Percentiles rank a stretch among this genome's conserved stretches.
Evolutionary conservation across 768 basidiomycete species (phyloP).

Genomic region (Mycena amicta): DNA sequence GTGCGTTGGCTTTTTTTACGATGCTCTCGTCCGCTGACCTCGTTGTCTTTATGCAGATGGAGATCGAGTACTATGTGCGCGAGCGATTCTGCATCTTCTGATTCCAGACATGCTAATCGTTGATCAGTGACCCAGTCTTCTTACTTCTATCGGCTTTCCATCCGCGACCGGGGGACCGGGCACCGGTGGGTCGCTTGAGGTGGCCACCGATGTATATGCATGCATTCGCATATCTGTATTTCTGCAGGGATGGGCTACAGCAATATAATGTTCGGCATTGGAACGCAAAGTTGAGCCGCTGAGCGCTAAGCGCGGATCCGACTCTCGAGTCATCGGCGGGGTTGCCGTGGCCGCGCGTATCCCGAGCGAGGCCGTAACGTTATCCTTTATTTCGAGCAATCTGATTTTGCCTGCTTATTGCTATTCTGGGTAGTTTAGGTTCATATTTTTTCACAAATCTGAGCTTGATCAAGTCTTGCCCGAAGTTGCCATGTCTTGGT

Average conservation of each 20-base stretch:
- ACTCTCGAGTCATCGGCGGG: background rate
- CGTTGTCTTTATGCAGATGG: conserved; percentile 50
- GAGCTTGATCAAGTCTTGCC: no score
- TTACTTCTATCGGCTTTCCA: no score
- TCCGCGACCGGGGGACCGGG: no score
- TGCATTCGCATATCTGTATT: background rate
- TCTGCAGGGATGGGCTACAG: background rate
- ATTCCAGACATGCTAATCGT: conserved; percentile 6
- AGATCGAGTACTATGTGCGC: conserved; percentile 93
- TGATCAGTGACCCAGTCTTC: conserved; percentile 24
- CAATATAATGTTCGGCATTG: background rate
- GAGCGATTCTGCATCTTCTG: conserved; percentile 16
- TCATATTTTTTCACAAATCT: no score
- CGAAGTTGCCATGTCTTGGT: background rate
- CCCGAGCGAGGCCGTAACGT: background rate
- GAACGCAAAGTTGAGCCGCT: no score
- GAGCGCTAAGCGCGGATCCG: background rate
- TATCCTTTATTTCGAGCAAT: background rate
- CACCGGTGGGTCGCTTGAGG: no score
- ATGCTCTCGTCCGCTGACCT: conserved; percentile 7
- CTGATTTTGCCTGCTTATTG: no score
- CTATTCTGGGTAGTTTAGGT: no score
- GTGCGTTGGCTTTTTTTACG: conserved; percentile 54
- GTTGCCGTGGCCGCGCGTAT: background rate
- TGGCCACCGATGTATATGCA: no score